Base-by-base conservation (phyloP, 306 rosid genomes). In the Ziziphus jujuba region DNA sequence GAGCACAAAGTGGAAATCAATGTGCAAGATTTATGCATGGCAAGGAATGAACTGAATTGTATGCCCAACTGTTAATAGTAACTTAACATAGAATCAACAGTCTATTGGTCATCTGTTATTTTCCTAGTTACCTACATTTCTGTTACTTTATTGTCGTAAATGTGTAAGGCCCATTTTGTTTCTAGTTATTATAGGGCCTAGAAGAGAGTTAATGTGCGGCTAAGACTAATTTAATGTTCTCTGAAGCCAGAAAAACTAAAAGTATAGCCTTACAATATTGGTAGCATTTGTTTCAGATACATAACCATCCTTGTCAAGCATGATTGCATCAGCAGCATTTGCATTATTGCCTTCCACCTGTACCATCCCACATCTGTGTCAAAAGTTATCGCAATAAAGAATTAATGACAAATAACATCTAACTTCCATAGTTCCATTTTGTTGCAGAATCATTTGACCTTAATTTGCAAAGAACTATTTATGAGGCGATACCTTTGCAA, bases 281-380 rank as follows among this genome's bases (percentile, higher is more conserved):
- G 95, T 87, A 53, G 97, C 97, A 73, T 87, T 87, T 70, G 97
- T 87, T 82, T 90, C 95, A 14, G 95, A 90, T 22, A 90, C 87
- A 79, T 78, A 90, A 55, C 95, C 97, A 76, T 90, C 95, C 71
- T 85, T 74, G 80, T 90, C 95, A 8, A 90, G 92, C 97, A 90
- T 90, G 80, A 87, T 82, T 59, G 93, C 93, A 83, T 88, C 97
- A 65, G 77, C 89, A 43, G 93, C 93, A 25, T 81, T 81, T 44
- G 88, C 96, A 76, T 91, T 88, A 59, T 91, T 91, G 59, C 97
- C 93, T 83, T 88, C 97, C 49, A 91, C 79, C 97, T 91, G 82
- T 82, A 75, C 56, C 70, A 72, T 22, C 51, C 51, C 63, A 80
- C 48, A 70, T 21, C 34, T 20, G 67, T 55, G 49, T 19, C 50